A percentile compares a stretch with the other conserved stretches of the same genome.
phyloP scores from a whole-genome alignment of 1,139 yeast species.

The Ogataea hybrid region DNA sequence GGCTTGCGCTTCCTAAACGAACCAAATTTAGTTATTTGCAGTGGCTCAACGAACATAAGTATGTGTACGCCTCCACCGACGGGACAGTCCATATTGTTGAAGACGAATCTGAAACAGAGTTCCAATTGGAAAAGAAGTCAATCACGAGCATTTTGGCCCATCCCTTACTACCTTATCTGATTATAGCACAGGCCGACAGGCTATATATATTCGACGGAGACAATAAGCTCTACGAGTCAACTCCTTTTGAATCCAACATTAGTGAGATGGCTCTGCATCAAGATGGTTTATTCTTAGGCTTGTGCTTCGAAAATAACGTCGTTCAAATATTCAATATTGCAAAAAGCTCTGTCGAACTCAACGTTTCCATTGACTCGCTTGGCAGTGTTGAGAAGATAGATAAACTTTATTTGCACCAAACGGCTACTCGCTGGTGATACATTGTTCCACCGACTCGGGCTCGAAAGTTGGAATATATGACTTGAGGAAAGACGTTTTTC shows the following conservation, averaged over 20 bases:
- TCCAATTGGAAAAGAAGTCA: constrained; percentile 8
- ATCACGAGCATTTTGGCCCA: constrained; percentile 17
- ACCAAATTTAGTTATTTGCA: constrained; percentile 7
- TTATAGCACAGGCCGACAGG: constrained; percentile 15
- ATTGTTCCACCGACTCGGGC: constrained; percentile 19
- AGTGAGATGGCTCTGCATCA: constrained; percentile 49
- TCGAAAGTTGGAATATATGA: constrained; percentile 46
- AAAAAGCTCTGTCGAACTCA: constrained; percentile 40
- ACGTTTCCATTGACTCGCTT: constrained; percentile 27
- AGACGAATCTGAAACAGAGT: background rate
- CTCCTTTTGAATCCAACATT: constrained; percentile 5
- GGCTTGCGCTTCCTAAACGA: constrained; percentile 6
- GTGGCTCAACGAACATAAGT: constrained; percentile 12
- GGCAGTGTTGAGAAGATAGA: constrained; percentile 28
- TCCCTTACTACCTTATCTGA: constrained; percentile 25
- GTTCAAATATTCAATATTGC: constrained; percentile 44
- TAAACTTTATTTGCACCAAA: constrained; percentile 57
- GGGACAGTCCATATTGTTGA: constrained; percentile 5
- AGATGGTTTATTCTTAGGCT: constrained; percentile 61
- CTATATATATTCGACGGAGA: constrained; percentile 20
- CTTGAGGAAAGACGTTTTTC: constrained; percentile 42
- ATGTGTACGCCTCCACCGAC: constrained; percentile 7
- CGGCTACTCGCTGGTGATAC: constrained; percentile 61
- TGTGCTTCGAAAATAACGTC: constrained; percentile 41
- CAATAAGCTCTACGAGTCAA: constrained; percentile 6